Base-by-base conservation (phyloP, 306 rosid species). In the Calophaca sinica region DNA sequence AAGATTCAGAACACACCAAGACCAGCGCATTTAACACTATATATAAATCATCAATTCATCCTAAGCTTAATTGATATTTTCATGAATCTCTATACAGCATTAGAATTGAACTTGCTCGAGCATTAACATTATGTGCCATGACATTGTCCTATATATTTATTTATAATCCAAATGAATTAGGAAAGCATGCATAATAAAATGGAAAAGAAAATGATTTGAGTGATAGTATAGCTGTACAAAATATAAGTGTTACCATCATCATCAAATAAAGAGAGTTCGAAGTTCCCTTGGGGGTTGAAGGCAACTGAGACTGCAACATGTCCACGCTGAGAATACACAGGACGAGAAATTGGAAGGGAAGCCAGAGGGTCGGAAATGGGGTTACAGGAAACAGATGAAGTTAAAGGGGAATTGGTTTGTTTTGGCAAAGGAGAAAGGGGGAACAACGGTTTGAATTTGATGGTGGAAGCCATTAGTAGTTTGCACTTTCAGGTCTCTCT, bases 251-350 rank as follows among this genome's bases (percentile, higher is more conserved):
- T 88, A 90, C 89, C 91, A n/a, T 88, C 88, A 32, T 87, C 92
- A 36, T 85, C 92, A 54, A 76, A 86, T 35, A 88, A 50, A 68
- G 98, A 86, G 76, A 91, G 72, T 84, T 94, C 96, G 33, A 82
- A 94, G 66, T 91, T 90, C n/a, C 96, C 96, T 55, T 89, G 91
- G 0, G 97, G 96, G 60, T 94, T 87, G 89, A 90, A 94, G 20
- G 96, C 85, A 78, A 94, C 97, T 0, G 96, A 90, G 68, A 80
- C 89, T 0, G 91, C 70, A 42, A 86, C 78, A 58, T 80, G 66
- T 12, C 66, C 48, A 42, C 89, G 82, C 36, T 73, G 92, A 50
- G 52, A 10, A 5, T 33, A 46, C 9, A 6, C 1, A 49, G 39
- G 13, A 9, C 35, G 53, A 36, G 79, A 71, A 66, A 59, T 35